Evolutionary conservation across 495 filamentous ascomycete species (phyloP), one percentile per base, ranked within the genome.

Genomic region (Penicillium chermesinum): DNA sequence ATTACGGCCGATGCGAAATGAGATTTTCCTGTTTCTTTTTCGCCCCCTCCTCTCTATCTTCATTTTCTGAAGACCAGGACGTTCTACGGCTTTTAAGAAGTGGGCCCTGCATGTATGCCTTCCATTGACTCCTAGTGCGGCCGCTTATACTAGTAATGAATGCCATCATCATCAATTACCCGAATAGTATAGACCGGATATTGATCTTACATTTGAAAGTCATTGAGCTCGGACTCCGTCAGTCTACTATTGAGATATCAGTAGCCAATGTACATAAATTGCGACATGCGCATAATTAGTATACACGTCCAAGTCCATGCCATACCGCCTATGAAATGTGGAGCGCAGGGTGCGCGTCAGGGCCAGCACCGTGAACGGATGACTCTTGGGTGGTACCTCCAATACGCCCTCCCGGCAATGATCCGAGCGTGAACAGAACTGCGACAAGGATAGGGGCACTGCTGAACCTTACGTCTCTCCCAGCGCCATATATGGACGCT

Each of bases 1-100:
- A 61, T 64, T 62, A 65, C 57, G 63, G 66, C 66, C 57, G 65
- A 64, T 63, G 59, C 61, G 63, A 62, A 63, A 67, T 62, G 58
- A 60, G 58, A 48, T 48, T 61, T 54, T 58, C 50, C 40, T 43
- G 37, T 55, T 41, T 52, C 36, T 48, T 39, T 43, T 44, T 35
- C 39, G 34, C 52, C 8, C 30, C 41, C 41, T 47, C 50, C 10
- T n/a, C n/a, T n/a, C n/a, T n/a, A n/a, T n/a, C n/a, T n/a, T n/a
- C n/a, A n/a, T n/a, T n/a, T n/a, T n/a, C n/a, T 30, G 25, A 30
- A 30, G 4, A 38, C 4, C 16, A 38, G 35, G 6, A 17, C n/a
- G n/a, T n/a, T n/a, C n/a, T n/a, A n/a, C n/a, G n/a, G n/a, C n/a
- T n/a, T n/a, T n/a, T n/a, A n/a, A n/a, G n/a, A n/a, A n/a, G n/a